A percentile compares a stretch with the other conserved stretches of the same genome.
phyloP scores from a whole-genome alignment of 2,329 filamentous ascomycete genomes.

The Fusarium liriodendri region DNA sequence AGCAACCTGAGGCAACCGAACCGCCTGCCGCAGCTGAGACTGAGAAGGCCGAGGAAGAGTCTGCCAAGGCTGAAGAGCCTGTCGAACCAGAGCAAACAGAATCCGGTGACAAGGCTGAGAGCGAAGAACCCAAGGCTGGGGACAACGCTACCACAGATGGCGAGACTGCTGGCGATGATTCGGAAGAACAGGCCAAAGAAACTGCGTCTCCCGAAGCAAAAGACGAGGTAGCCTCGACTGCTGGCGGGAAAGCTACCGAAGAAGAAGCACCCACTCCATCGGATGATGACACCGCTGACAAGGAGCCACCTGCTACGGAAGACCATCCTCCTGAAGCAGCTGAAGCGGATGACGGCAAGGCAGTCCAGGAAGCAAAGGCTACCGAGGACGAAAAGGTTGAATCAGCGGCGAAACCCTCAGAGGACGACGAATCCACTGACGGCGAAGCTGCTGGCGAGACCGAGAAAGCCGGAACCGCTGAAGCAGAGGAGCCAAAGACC shows the following conservation, averaged over 20 bases:
- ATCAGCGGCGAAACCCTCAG: not conserved
- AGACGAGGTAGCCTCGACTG: constrained; percentile 10
- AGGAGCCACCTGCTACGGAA: not conserved
- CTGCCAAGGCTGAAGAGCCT: not conserved
- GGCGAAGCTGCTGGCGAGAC: constrained; percentile 1
- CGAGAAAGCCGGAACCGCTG: not conserved
- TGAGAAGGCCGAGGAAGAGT: not conserved
- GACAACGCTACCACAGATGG: not conserved
- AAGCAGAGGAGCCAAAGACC: constrained; percentile 4
- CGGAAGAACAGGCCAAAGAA: not conserved
- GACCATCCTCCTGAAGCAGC: not conserved
- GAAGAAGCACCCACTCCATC: not conserved
- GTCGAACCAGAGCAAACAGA: not conserved
- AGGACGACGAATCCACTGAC: not conserved
- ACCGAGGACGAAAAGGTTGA: not conserved
- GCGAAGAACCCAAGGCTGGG: not conserved
- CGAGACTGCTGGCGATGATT: not conserved
- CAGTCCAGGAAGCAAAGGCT: not conserved
- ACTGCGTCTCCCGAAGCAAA: constrained; percentile 10
- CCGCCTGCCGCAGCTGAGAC: not conserved
- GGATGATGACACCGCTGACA: not conserved
- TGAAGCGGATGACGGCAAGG: not conserved
- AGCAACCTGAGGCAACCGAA: not conserved
- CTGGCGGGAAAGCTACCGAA: not conserved
- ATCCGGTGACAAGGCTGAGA: not conserved